Base-by-base conservation (phyloP, 148 eudicot species). In the Camellia sinensis region DNA sequence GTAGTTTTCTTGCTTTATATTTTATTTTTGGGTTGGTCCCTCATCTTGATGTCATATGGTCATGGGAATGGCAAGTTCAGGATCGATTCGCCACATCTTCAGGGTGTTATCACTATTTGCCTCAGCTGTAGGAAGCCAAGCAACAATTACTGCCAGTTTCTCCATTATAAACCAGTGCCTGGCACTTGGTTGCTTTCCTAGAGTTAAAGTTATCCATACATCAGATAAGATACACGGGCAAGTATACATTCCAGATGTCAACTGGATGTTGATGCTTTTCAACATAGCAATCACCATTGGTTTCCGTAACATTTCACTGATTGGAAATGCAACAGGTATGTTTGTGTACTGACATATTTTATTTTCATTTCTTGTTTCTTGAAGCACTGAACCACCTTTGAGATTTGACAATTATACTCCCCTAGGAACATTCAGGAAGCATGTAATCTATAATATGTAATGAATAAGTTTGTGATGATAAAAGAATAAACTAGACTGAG, bases 121-220 rank as follows among this genome's bases (percentile, higher is more conserved):
- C 74, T 76, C 91, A 5, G 84, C 83, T 29, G 87, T 86, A 7
- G 91, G 91, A 71, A 88, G 91, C 81, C 91, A 88, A 78, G 91
- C 91, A 22, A 88, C 86, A 8, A 86, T 88, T 14, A 86, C 87
- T 15, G 91, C 84, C 11, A 87, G 86, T 10, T 88, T 88, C 59
- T 88, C 91, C 56, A 84, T 88, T 76, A 86, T 88, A 72, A 86
- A 88, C 66, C 91, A 88, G 63, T 86, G 91, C 66, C 84, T 79
- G 41, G 85, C 91, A 61, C 85, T 88, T 41, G 81, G 85, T 70
- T 88, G 91, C 65, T 88, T 88, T 75, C 91, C 91, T 15, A 84
- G 89, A 62, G 89, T 88, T 37, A 86, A 86, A 84, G 86, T 88
- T 77, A 72, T 86, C 67, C 91, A 88, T 64, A 88, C 91, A 41